Evolutionary conservation across 257 asterid genomes (phyloP).

Genomic region (Coffea eugenioides): DNA sequence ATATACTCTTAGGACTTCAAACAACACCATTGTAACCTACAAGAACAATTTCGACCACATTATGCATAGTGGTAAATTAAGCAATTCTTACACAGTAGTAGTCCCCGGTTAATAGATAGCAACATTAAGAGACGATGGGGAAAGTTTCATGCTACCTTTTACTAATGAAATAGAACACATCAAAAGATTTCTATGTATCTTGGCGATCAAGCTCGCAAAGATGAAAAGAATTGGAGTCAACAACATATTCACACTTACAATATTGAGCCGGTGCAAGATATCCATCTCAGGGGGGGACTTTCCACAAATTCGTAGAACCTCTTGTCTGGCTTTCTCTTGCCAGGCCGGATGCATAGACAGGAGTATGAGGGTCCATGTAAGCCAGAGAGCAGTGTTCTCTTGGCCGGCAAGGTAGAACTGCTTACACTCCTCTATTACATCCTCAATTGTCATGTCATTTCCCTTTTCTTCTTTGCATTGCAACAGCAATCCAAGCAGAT

Average conservation of each 20-base stretch:
- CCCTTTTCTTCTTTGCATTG: slow-evolving; percentile 11
- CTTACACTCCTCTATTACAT: slow-evolving; percentile 31
- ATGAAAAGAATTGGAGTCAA: not conserved
- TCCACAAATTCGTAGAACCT: slow-evolving; percentile 7
- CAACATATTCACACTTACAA: not conserved
- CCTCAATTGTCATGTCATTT: slow-evolving; percentile 15
- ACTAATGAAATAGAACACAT: too few species aligned
- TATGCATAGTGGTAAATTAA: not conserved
- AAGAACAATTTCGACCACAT: not conserved
- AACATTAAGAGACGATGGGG: too few species aligned
- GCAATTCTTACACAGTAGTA: not conserved
- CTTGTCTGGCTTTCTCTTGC: slow-evolving; percentile 12
- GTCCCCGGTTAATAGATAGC: too few species aligned
- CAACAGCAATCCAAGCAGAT: slow-evolving; percentile 25
- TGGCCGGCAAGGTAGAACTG: slow-evolving; percentile 30
- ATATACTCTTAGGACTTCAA: not conserved
- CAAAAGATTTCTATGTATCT: too few species aligned
- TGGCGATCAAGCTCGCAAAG: too few species aligned
- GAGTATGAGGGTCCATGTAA: slow-evolving; percentile 1
- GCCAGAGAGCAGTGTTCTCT: slow-evolving; percentile 27
- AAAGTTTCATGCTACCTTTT: too few species aligned
- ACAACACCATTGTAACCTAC: slow-evolving; percentile 3
- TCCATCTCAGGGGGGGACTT: not conserved
- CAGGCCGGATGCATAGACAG: slow-evolving; percentile 7
- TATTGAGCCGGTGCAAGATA: not conserved